These are phyloP conservation scores for Tuber microsphaerosporum DNA, from an alignment of 495 filamentous ascomycete species.

Conservation along the genomic window DNA sequence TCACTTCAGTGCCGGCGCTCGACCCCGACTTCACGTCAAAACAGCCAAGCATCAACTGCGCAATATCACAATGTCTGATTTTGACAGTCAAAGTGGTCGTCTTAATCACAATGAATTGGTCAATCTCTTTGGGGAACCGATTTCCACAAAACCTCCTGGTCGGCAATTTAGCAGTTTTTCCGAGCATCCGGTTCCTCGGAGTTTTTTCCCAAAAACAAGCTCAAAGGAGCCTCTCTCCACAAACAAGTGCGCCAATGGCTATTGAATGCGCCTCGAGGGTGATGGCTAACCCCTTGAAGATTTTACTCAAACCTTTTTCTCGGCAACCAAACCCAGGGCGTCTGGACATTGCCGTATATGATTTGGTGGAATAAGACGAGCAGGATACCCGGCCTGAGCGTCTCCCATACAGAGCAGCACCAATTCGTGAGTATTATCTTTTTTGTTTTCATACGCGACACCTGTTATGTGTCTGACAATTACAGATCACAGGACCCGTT, in stretches of 20 bases:
- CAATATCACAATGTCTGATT: not conserved
- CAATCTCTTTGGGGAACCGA: conserved; percentile 50
- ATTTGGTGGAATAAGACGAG: conserved; percentile 53
- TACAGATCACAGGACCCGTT: conserved; percentile 35
- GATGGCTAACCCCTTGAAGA: conserved; percentile 51
- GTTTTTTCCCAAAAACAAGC: conserved; percentile 46
- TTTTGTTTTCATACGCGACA: not conserved
- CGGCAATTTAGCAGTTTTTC: conserved; percentile 44
- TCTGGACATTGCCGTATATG: conserved; percentile 82
- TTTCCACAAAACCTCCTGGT: conserved; percentile 56
- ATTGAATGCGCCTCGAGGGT: conserved; percentile 49
- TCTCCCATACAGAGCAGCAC: conserved; percentile 29
- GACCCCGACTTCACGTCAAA: not conserved
- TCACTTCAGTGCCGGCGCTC: not conserved
- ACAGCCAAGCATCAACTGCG: not conserved
- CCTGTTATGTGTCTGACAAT: not conserved
- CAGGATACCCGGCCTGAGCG: conserved; percentile 16
- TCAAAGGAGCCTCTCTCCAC: conserved; percentile 46
- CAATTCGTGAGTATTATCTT: conserved; percentile 24
- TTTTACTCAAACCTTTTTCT: conserved; percentile 89
- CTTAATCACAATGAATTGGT: not conserved
- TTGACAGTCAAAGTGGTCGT: not conserved
- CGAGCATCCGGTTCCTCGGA: conserved; percentile 50
- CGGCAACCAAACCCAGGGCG: conserved; percentile 59
- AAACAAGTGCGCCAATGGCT: conserved; percentile 41